Evolutionary conservation across 768 basidiomycete genomes (phyloP), one percentile per base, ranked within the genome.

Genomic region (Lenzites betulinus): DNA sequence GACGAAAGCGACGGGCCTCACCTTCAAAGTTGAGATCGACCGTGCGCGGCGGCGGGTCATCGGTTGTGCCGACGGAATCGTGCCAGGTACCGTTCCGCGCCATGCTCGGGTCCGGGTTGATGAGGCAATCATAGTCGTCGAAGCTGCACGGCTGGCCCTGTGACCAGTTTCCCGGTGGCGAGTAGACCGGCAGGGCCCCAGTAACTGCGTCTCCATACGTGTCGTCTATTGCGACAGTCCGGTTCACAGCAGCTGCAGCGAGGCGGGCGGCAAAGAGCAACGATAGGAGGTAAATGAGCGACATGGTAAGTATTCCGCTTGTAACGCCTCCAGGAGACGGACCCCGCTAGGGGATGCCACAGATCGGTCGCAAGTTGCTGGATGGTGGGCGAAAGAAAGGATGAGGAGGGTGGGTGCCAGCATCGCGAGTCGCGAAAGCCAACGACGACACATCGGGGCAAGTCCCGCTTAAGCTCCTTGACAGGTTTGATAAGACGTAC

Each of bases 21-120:
- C 60, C 60, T 51, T 46, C 35, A 30, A 61, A 56, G 15, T 7
- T 39, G 23, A 61, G 49, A 51, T 61, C 54, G 48, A 61, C 51
- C 30, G 33, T 61, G 48, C 54, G 36, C 11, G 47, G 22, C 41
- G 53, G 49, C 4, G 54, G 30, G 33, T 61, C 54, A 15, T 30
- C 53, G 22, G 52, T 30, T 16, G n/a, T 43, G 22, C 59, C 53
- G 23, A 46, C 41, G 23, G 54, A 61, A 36, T 36, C 42, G 30
- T 55, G 54, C 60, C 54, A 61, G 48, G 54, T 55, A 36, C 60
- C 54, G 41, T 55, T 55, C 49, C 18, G 41, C 2, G 16, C 49
- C 41, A 51, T 42, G 30, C 33, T 61, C 60, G 60, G 54, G 25
- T 55, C 60, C 30, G 49, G 42, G 42, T 23, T 39, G 20, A 61